Percentiles rank a stretch among this genome's conserved stretches.
These are phyloP conservation scores for Edaphochlamys debaryana DNA, from an alignment of 139 green algal species.

Conservation along the genomic window DNA sequence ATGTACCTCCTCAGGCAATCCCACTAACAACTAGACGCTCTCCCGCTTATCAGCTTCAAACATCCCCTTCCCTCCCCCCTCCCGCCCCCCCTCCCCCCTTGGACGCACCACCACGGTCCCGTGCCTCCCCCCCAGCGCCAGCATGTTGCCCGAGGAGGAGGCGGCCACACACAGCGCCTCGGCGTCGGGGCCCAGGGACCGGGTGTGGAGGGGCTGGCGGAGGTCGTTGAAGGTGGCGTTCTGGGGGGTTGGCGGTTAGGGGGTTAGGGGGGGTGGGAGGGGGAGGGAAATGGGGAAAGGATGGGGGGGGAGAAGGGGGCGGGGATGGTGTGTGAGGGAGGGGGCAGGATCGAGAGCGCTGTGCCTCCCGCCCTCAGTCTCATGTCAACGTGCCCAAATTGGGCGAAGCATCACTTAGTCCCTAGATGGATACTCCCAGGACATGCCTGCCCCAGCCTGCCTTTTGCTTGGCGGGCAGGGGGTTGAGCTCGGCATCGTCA, in stretches of 20 bases:
- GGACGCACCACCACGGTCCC: conserved; percentile 39
- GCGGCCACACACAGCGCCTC: conserved; percentile 31
- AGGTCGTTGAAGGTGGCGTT: conserved; percentile 25
- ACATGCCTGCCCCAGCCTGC: too few species aligned
- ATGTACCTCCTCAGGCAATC: too few species aligned
- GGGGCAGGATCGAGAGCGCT: too few species aligned
- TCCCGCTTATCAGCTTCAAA: too few species aligned
- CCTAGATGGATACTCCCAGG: too few species aligned
- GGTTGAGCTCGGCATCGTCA: conserved; percentile 18
- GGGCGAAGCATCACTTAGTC: too few species aligned
- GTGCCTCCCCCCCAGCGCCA: conserved; percentile 42
- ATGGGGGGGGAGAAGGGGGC: not conserved
- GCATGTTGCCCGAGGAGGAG: conserved; percentile 29
- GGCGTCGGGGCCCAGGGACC: not conserved
- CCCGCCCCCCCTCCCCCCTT: too few species aligned
- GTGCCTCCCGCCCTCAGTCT: too few species aligned
- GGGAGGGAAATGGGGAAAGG: not conserved
- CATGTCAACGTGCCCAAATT: too few species aligned
- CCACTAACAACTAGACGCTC: too few species aligned
- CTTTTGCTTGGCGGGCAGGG: not conserved
- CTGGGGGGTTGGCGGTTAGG: not conserved
- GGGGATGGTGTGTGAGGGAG: not conserved
- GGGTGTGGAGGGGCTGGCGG: not conserved
- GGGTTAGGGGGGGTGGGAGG: not conserved
- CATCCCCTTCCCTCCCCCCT: too few species aligned